These are phyloP conservation scores for Crithidia expoeki DNA, from an alignment of 208 protist genomes.

Conservation along the genomic window DNA sequence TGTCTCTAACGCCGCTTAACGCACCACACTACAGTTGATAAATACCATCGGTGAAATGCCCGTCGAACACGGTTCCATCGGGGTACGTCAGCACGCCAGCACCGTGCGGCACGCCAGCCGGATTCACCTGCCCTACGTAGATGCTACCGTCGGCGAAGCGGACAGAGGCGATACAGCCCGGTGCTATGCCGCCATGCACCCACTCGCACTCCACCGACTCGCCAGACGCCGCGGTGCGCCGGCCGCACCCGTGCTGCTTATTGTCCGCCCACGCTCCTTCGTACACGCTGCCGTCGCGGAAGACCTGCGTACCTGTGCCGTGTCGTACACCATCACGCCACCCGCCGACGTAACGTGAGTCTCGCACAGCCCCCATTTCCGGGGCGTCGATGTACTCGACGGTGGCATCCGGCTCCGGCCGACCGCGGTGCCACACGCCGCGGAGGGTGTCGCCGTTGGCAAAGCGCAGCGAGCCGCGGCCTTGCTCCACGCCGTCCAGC, in stretches of 20 bases:
- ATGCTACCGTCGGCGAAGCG: conserved; percentile 76
- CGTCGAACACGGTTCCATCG: conserved; percentile 83
- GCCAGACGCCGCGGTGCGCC: conserved; percentile 54
- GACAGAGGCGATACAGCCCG: conserved; percentile 54
- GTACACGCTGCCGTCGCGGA: conserved; percentile 83
- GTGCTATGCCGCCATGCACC: conserved; percentile 46
- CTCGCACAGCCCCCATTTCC: conserved; percentile 34
- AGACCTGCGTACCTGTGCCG: conserved; percentile 66
- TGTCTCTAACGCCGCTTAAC: neutral
- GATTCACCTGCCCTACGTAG: conserved; percentile 68
- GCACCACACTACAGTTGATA: conserved; percentile 64
- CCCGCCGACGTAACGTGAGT: conserved; percentile 76
- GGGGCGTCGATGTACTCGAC: conserved; percentile 56
- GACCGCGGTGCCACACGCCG: conserved; percentile 75
- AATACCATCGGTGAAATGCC: conserved; percentile 68
- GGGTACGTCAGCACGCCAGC: conserved; percentile 72
- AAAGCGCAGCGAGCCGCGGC: conserved; percentile 70
- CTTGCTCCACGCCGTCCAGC: conserved; percentile 83
- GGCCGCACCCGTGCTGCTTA: conserved; percentile 71
- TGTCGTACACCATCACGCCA: conserved; percentile 68
- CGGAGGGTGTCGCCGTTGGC: conserved; percentile 80
- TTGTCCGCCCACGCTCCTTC: conserved; percentile 79
- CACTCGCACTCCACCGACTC: conserved; percentile 78
- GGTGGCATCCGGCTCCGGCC: conserved; percentile 58
- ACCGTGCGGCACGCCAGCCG: conserved; percentile 70